A percentile compares a stretch with the other conserved stretches of the same genome.
These are phyloP conservation scores for Kwoniella bestiolae DNA, from an alignment of 768 basidiomycete genomes.

Conservation along the genomic window DNA sequence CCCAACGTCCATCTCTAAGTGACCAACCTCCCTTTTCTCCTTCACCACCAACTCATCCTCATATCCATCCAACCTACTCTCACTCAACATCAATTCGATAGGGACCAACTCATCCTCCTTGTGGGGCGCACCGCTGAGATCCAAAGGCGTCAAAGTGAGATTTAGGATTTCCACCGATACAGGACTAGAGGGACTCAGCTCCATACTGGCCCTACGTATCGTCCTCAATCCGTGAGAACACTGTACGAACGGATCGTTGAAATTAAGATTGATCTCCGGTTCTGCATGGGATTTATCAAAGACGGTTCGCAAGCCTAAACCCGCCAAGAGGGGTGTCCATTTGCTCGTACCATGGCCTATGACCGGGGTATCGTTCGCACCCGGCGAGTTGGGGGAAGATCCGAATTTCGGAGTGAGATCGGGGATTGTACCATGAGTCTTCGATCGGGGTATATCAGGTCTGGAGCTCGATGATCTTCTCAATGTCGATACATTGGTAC, in stretches of 20 bases:
- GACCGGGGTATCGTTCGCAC: too few relatives aligned
- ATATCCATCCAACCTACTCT: background rate
- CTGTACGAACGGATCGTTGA: too few relatives aligned
- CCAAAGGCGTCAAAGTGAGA: background rate
- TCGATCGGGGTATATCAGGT: background rate
- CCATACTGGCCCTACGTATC: too few relatives aligned
- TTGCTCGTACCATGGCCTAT: too few relatives aligned
- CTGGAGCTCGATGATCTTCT: background rate
- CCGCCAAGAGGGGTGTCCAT: conserved; percentile 9
- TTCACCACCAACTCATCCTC: background rate
- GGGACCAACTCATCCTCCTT: background rate
- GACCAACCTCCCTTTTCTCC: background rate
- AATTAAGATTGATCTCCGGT: background rate
- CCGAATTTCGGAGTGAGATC: too few relatives aligned
- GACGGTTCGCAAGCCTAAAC: background rate
- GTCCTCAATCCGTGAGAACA: too few relatives aligned
- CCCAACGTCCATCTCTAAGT: background rate
- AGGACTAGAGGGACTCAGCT: background rate
- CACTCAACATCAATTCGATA: background rate
- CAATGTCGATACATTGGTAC: background rate
- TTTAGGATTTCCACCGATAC: background rate
- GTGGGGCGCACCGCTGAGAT: background rate
- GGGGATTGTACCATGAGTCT: too few relatives aligned
- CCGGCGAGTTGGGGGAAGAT: conserved; percentile 1
- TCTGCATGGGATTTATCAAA: background rate